These are phyloP conservation scores for Globisporangium parvum DNA, from an alignment of 352 stramenopile species.

Conservation along the genomic window DNA sequence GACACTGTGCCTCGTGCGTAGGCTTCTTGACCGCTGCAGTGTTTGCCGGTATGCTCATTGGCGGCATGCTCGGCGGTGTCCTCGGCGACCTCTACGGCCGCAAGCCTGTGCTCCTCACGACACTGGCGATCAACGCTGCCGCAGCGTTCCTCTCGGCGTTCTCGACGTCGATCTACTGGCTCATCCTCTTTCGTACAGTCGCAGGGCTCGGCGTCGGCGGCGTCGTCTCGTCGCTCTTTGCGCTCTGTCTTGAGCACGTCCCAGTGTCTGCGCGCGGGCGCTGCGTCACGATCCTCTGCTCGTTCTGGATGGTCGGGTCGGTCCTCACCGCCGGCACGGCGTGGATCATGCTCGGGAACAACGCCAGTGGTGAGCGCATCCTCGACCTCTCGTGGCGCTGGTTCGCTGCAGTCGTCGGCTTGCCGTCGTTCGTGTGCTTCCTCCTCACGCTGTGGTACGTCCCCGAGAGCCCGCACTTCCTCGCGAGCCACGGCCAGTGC, in stretches of 20 bases:
- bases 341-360: slow-evolving; percentile 83
- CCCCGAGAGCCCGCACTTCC: slow-evolving; percentile 79
- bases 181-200: slow-evolving; percentile 70
- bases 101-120: slow-evolving; percentile 66
- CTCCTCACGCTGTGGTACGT: slow-evolving; percentile 59
- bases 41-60: slow-evolving; percentile 86
- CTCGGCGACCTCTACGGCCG: slow-evolving; percentile 78
- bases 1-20: slow-evolving; percentile 17
- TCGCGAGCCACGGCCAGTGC: slow-evolving; percentile 58
- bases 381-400: slow-evolving; percentile 75
- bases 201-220: slow-evolving; percentile 76
- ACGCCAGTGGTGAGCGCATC: slow-evolving; percentile 47
- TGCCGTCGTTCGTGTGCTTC: slow-evolving; percentile 71
- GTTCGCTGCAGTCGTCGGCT: slow-evolving; percentile 68
- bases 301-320: slow-evolving; percentile 89
- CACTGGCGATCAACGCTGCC: slow-evolving; percentile 73
- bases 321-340: slow-evolving; percentile 73
- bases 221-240: slow-evolving; percentile 82
- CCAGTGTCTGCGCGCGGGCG: slow-evolving; percentile 56
- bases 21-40: slow-evolving; percentile 83
- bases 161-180: slow-evolving; percentile 58
- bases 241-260: slow-evolving; percentile 83
- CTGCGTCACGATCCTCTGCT: slow-evolving; percentile 85
- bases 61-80: slow-evolving; percentile 69
- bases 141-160: slow-evolving; percentile 74